Evolutionary conservation across 495 filamentous ascomycete species (phyloP), one percentile per base, ranked within the genome.

Genomic region (Aspergillus homomorphus): DNA sequence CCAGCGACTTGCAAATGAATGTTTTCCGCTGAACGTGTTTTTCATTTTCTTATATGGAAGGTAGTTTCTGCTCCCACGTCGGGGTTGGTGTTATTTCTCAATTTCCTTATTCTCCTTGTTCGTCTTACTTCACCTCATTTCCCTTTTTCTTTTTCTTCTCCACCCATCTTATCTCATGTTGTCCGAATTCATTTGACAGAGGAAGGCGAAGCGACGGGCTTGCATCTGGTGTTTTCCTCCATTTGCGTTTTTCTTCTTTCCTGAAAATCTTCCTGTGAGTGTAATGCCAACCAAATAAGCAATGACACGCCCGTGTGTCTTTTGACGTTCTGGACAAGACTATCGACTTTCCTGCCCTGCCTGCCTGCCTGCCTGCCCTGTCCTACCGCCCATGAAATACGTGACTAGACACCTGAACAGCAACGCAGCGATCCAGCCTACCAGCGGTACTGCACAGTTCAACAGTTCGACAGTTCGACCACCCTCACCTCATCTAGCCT

Each of bases 291-390:
- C 57, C 63, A 66, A 65, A 66, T 69, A 66, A 64, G 60, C 64
- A 66, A 69, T 62, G 62, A 64, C 72, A 72, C 69, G 51, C 69
- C 59, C 51, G 64, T 69, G 64, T 69, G 65, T 69, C 58, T 61
- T 69, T 62, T 59, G 54, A 61, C 51, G 58, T 48, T 59, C 48
- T 23, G 38, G 54, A 60, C 57, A 41, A 60, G 51, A n/a, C 15
- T 30, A 19, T 21, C 20, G 30, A 43, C 33, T 46, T 28, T 4
- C 44, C 38, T 60, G n/a, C 23, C 26, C 53, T 56, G 18, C 46
- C 19, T 54, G n/a, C 15, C 51, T 33, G 12, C 9, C 23, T 38
- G 5, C 5, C 51, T 21, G 8, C 26, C 30, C 30, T 45, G n/a
- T n/a, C n/a, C 43, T 21, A 45, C 14, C 43, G 4, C 3, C 43